Evolutionary conservation across 139 green algal species (phyloP).

Genomic region (Haematococcus sp.): DNA sequence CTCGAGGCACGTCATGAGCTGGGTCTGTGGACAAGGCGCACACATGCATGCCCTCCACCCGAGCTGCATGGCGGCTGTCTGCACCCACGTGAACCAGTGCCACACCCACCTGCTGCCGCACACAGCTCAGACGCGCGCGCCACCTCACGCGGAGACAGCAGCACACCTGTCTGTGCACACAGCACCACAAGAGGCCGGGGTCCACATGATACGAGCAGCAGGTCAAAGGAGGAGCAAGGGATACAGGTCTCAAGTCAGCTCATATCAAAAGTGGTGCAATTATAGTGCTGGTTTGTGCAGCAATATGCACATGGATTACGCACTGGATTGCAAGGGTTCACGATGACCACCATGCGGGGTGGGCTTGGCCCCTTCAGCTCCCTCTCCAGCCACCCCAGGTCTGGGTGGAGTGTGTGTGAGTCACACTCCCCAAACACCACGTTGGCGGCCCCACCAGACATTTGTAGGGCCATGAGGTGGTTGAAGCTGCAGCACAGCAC

Average conservation of each 20-base stretch:
- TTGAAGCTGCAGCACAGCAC: constrained; percentile 72
- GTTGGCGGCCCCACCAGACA: constrained; percentile 13
- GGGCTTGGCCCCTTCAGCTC: constrained; percentile 38
- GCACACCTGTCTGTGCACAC: constrained; percentile 51
- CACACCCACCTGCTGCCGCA: not conserved
- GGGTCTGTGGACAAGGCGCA: no score
- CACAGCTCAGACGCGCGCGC: constrained; percentile 30
- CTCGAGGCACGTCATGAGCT: no score
- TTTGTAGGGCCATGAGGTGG: constrained; percentile 74
- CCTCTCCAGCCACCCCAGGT: constrained; percentile 44
- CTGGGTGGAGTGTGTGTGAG: constrained; percentile 44
- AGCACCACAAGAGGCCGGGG: no score
- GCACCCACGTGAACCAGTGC: not conserved
- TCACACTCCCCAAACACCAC: constrained; percentile 46
- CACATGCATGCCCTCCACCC: no score
- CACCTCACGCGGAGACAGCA: constrained; percentile 63
- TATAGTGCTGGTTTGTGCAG: no score
- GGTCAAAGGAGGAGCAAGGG: no score
- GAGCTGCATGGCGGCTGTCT: not conserved
- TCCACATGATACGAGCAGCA: no score
- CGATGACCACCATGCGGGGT: constrained; percentile 73
- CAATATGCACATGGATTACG: constrained; percentile 42
- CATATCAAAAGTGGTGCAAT: no score
- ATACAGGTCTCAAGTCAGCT: no score
- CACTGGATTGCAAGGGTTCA: constrained; percentile 90